These are phyloP conservation scores for Sporothrix globosa DNA, from an alignment of 2,329 filamentous ascomycete genomes.

Conservation along the genomic window DNA sequence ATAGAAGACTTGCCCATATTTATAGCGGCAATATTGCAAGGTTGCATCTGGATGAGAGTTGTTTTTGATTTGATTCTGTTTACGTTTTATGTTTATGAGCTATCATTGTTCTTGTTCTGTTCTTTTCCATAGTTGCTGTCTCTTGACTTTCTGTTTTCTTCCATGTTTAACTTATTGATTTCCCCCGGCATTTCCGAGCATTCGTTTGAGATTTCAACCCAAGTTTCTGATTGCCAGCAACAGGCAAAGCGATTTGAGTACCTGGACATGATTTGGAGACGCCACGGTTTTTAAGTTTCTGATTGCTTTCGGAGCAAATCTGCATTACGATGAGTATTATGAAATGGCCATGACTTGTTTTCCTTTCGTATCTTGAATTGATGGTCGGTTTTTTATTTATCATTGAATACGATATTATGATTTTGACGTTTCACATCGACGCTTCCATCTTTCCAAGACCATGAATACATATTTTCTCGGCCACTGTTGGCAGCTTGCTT, in stretches of 20 bases:
- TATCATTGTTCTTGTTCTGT: slow-evolving; percentile 3
- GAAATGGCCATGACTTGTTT: neutral
- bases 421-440: neutral
- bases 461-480: neutral
- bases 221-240: neutral
- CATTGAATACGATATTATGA: slow-evolving; percentile 11
- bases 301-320: neutral
- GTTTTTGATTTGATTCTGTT: neutral
- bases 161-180: neutral
- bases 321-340: neutral
- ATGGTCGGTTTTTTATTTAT: neutral
- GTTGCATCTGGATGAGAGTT: neutral
- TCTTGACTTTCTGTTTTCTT: neutral
- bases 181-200: neutral
- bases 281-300: neutral
- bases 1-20: slow-evolving; percentile 1
- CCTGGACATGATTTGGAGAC: neutral
- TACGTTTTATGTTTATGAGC: neutral
- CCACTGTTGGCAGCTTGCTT: too few species aligned
- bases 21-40: slow-evolving; percentile 8
- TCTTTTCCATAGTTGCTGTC: neutral
- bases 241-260: neutral
- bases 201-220: neutral
- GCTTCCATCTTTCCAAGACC: neutral
- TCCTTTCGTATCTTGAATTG: neutral